Percentiles rank a stretch among this genome's conserved stretches.
Conservation (phyloP, 73 alveolate species). For the Tetrahymena malaccensis region DNA sequence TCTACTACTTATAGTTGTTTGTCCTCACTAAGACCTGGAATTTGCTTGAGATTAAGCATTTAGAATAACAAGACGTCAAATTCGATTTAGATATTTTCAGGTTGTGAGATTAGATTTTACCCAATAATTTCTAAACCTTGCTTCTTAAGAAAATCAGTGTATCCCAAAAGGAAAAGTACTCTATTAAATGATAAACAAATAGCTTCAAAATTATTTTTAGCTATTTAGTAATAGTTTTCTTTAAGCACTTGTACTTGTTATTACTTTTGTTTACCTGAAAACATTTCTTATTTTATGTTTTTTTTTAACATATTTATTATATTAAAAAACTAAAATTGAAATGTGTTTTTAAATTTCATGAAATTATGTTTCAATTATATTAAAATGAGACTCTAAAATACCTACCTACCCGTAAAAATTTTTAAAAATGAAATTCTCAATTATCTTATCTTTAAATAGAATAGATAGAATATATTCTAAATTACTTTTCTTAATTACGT, state of each 20-base stretch:
- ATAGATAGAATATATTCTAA: too few relatives aligned
- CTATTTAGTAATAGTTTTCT: not conserved
- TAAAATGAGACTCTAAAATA: too few relatives aligned
- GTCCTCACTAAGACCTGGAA: not conserved
- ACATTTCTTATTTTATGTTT: too few relatives aligned
- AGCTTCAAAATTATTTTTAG: not conserved
- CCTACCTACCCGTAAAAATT: too few relatives aligned
- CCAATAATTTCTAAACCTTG: not conserved
- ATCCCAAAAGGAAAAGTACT: not conserved
- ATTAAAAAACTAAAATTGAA: too few relatives aligned
- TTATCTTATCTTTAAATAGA: too few relatives aligned
- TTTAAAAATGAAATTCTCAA: too few relatives aligned
- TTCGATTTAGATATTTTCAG: not conserved
- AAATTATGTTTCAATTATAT: too few relatives aligned
- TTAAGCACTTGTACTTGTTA: not conserved
- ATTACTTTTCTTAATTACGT: too few relatives aligned
- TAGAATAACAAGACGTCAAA: not conserved
- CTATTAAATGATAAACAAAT: not conserved
- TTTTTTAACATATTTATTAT: too few relatives aligned
- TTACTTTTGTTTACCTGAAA: too few relatives aligned
- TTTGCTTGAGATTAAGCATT: not conserved
- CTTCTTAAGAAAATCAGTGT: not conserved
- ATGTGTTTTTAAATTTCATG: too few relatives aligned
- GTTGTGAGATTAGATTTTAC: not conserved
- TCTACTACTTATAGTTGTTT: not conserved